Evolutionary conservation across 257 asterid genomes (phyloP).

Genomic region (Rauvolfia tetraphylla): DNA sequence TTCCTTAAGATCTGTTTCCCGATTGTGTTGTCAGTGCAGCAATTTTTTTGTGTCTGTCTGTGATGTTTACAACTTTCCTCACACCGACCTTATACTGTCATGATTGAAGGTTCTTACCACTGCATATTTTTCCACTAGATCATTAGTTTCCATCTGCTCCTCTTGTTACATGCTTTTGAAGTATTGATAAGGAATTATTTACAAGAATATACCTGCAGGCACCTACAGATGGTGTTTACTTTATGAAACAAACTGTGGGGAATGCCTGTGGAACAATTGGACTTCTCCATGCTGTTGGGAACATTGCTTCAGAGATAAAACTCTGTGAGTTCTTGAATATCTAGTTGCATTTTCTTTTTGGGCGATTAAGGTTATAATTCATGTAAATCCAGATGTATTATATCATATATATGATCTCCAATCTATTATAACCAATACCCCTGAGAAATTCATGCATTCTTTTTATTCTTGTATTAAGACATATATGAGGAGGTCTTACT

Average conservation of each 20-base stretch:
- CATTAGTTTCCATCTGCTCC: background rate
- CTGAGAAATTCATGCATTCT: background rate
- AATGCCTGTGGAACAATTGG: constrained; percentile 98
- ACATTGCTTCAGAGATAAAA: constrained; percentile 78
- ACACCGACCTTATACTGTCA: background rate
- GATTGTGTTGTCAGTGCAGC: background rate
- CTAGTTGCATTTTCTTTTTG: background rate
- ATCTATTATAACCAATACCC: background rate
- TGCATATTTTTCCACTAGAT: background rate
- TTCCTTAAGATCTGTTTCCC: background rate
- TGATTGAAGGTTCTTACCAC: background rate
- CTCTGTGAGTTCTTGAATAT: constrained; percentile 55
- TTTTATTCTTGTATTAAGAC: background rate
- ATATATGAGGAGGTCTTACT: background rate
- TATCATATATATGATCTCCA: background rate
- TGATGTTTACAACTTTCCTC: background rate
- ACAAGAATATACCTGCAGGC: constrained; percentile 49
- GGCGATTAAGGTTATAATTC: background rate
- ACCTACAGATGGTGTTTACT: constrained; percentile 60
- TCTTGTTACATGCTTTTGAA: background rate
- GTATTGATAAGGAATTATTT: background rate
- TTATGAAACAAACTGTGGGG: constrained; percentile 95
- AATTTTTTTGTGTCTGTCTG: background rate
- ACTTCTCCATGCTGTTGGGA: constrained; percentile 93
- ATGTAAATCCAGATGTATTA: background rate